phyloP scores from a whole-genome alignment of 2,329 filamentous ascomycete genomes.

The Huntiella bhutanensis region DNA sequence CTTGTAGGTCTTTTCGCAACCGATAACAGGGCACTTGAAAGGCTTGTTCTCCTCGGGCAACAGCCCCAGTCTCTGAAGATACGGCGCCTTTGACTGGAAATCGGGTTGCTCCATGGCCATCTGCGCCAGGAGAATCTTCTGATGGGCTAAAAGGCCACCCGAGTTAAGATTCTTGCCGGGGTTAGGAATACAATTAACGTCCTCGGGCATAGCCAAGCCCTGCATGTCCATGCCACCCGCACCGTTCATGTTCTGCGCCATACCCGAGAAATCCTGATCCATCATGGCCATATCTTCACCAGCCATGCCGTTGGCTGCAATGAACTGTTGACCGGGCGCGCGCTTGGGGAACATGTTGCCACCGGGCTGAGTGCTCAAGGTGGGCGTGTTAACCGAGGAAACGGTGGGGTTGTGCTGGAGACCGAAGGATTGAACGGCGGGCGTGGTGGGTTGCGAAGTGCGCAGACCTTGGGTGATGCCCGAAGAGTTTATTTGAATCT shows the following conservation, averaged over 20 bases:
- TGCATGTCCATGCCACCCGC: slow-evolving; percentile 20
- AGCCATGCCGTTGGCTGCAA: slow-evolving; percentile 20
- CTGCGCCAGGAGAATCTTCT: slow-evolving; percentile 46
- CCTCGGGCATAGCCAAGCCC: slow-evolving; percentile 16
- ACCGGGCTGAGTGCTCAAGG: slow-evolving; percentile 59
- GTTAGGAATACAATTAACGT: slow-evolving; percentile 60
- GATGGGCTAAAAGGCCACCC: slow-evolving; percentile 30
- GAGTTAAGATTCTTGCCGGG: slow-evolving; percentile 62
- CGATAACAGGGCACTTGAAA: slow-evolving; percentile 93
- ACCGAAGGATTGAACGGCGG: slow-evolving; percentile 55
- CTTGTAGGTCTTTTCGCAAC: slow-evolving; percentile 98
- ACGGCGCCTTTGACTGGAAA: slow-evolving; percentile 41
- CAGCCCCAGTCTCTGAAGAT: slow-evolving; percentile 38
- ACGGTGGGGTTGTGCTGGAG: slow-evolving; percentile 90
- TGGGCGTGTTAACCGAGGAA: slow-evolving; percentile 91
- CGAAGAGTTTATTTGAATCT: slow-evolving; percentile 65
- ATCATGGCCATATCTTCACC: slow-evolving; percentile 30
- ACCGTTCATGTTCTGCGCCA: slow-evolving; percentile 29
- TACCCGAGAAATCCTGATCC: slow-evolving; percentile 52
- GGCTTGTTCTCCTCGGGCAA: slow-evolving; percentile 87
- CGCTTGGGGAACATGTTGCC: slow-evolving; percentile 41
- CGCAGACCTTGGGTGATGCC: slow-evolving; percentile 60
- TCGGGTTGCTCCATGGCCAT: slow-evolving; percentile 60
- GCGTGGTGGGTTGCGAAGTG: slow-evolving; percentile 72
- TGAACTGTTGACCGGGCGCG: slow-evolving; percentile 16